Evolutionary conservation across 2,329 filamentous ascomycete species (phyloP).

Genomic region (Plectosphaerella plurivora): DNA sequence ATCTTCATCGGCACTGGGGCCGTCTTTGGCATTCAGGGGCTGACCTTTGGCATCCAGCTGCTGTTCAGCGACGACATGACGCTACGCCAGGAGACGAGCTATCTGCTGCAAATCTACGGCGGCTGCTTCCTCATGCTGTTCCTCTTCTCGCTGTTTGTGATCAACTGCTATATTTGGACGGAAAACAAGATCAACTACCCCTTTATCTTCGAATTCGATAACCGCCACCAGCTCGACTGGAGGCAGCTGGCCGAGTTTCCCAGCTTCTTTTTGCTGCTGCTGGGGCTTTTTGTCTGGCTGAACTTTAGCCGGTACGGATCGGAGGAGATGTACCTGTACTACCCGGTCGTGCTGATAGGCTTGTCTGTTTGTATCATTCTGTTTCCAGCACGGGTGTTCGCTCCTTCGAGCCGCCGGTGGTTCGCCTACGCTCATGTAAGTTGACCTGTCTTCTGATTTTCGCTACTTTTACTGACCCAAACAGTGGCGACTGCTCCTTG

Average conservation of each 20-base stretch:
- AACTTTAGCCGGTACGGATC: conserved; percentile 73
- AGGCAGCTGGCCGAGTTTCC: conserved; percentile 82
- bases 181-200: conserved; percentile 87
- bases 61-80: conserved; percentile 42
- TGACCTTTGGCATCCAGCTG: conserved; percentile 56
- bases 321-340: conserved; percentile 73
- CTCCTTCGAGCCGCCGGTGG: conserved; percentile 76
- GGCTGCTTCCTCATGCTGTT: conserved; percentile 85
- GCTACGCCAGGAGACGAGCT: conserved; percentile 53
- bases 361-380: conserved; percentile 67
- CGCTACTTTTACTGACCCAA: conserved; percentile 19
- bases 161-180: conserved; percentile 81
- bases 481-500: conserved; percentile 78
- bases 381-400: conserved; percentile 69
- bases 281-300: conserved; percentile 81
- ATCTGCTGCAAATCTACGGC: conserved; percentile 83
- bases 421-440: conserved; percentile 83
- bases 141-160: conserved; percentile 76
- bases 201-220: conserved; percentile 96
- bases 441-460: conserved; percentile 10
- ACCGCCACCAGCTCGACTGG: conserved; percentile 83
- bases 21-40: conserved; percentile 62
- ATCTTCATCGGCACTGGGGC: conserved; percentile 64
- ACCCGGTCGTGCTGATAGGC: conserved; percentile 74
- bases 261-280: conserved; percentile 72